Percentiles rank a stretch among this genome's conserved stretches.
These are phyloP conservation scores for Achaetomiella virescens DNA, from an alignment of 495 filamentous ascomycete genomes.

Conservation along the genomic window DNA sequence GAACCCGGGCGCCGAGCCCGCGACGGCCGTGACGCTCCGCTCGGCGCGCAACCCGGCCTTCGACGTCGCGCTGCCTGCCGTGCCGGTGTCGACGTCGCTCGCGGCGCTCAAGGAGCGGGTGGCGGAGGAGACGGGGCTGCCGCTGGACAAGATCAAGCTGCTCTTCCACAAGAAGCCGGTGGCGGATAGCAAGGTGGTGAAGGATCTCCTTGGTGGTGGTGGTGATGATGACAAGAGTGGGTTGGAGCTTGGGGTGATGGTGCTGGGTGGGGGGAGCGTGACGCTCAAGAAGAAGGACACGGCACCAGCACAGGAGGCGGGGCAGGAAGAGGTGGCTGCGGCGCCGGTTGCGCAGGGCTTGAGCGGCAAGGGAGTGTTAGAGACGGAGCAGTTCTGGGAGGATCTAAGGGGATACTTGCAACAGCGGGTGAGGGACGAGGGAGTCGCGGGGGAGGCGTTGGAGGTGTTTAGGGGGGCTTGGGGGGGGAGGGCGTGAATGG, in stretches of 20 bases:
- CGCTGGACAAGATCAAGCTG: conserved; percentile 70
- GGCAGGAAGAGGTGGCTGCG: conserved; percentile 1
- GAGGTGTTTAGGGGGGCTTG: conserved; percentile 66
- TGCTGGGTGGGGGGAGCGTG: conserved; percentile 59
- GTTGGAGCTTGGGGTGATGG: conserved; percentile 77
- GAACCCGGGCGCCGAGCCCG: conserved; percentile 30
- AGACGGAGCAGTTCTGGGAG: conserved; percentile 75
- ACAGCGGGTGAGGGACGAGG: conserved; percentile 69
- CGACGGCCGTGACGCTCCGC: conserved; percentile 58
- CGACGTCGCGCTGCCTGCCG: conserved; percentile 51
- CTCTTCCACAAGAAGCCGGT: conserved; percentile 79
- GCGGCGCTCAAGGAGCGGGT: conserved; percentile 66
- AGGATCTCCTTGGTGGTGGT: conserved; percentile 37
- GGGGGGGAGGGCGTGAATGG: conserved; percentile 29
- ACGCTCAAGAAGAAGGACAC: neutral
- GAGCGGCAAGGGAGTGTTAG: conserved; percentile 44
- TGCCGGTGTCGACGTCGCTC: conserved; percentile 53
- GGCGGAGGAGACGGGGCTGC: conserved; percentile 41
- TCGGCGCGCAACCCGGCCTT: conserved; percentile 68
- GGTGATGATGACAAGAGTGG: conserved; percentile 31
- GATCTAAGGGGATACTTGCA: conserved; percentile 77
- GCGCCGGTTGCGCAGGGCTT: conserved; percentile 28
- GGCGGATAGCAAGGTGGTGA: conserved; percentile 58
- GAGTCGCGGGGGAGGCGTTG: conserved; percentile 56
- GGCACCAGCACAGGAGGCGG: neutral